These are phyloP conservation scores for Fomitopsis palustris DNA, from an alignment of 1,284 basidiomycete genomes.

Conservation along the genomic window DNA sequence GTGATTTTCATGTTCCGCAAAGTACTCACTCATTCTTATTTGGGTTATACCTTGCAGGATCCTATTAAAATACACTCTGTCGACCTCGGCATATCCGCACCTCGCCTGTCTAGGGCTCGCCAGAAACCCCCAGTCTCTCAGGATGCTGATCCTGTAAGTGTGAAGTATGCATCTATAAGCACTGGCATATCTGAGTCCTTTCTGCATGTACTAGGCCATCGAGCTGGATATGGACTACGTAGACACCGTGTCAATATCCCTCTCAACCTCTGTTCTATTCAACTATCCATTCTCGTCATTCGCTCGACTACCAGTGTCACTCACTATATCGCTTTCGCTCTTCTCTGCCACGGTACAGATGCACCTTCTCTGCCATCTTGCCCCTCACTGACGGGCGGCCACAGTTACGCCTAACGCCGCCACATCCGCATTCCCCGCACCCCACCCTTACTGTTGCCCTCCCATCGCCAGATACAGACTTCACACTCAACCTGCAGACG, in stretches of 20 bases:
- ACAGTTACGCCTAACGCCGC: conserved; percentile 34
- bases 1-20: too few relatives aligned
- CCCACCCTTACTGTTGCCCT: conserved; percentile 56
- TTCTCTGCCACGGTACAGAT: conserved; percentile 63
- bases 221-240: conserved; percentile 68
- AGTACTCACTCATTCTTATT: not conserved
- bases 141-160: conserved; percentile 24
- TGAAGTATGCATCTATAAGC: not conserved
- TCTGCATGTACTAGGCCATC: conserved; percentile 38
- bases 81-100: conserved; percentile 68
- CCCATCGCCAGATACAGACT: conserved; percentile 32
- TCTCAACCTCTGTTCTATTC: conserved; percentile 80
- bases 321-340: conserved; percentile 73
- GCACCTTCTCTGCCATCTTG: not conserved
- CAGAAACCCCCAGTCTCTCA: conserved; percentile 28
- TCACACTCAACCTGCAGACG: conserved; percentile 67
- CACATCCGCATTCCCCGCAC: conserved; percentile 28
- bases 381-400: not conserved
- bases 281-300: conserved; percentile 80
- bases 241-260: conserved; percentile 69
- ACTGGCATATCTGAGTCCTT: not conserved
- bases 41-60: conserved; percentile 43
- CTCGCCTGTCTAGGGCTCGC: conserved; percentile 57
- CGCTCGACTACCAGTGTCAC: conserved; percentile 74
- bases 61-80: conserved; percentile 74